Base-by-base conservation (phyloP, 2,329 filamentous ascomycete genomes). In the Botrytis aclada region DNA sequence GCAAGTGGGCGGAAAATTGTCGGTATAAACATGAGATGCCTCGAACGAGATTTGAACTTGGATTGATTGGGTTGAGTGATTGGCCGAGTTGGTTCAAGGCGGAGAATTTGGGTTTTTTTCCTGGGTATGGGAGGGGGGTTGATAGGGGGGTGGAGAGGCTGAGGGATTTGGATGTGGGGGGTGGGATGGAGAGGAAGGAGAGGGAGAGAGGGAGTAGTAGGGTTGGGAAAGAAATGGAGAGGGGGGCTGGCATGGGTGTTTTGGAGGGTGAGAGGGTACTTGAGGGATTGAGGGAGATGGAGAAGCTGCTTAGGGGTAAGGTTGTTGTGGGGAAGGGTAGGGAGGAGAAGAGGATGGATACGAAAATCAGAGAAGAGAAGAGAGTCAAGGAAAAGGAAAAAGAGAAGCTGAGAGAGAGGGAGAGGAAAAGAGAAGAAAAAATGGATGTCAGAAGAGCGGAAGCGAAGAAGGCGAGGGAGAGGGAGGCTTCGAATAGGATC, bases 1-100 rank as follows among this genome's bases (percentile, higher is more conserved):
- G 86, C 79, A 83, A 81, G 76, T 87, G 82, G 80, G 84, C 83
- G 5, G 67, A 73, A 10, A 75, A 78, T 14, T 88, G 86, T 78
- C 81, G 81, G 6, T 85, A 82, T 78, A 75, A 77, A 64, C 86
- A 88, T 78, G 77, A 77, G 73, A 87, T 88, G 85, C 86, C 86
- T 5, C 77, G 77, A 73, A 84, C 83, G 0, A 43, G 74, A 7
- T 79, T 80, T 25, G 84, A 82, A 1, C 82, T 87, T 10, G 77
- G 76, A 14, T 80, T 82, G 71, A 81, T 86, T 34, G 85, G 85
- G 0, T 81, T 88, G 16, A 67, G 56, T 14, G 80, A 81, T 73
- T 80, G 82, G 67, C 86, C 86, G 1, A 74, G 74, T 1, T 88
- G 86, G 86, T 87, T 77, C 54, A 72, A 76, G 22, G 66, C 61